Evolutionary conservation across 1,284 basidiomycete species (phyloP).

Genomic region (Tilletia walkeri): DNA sequence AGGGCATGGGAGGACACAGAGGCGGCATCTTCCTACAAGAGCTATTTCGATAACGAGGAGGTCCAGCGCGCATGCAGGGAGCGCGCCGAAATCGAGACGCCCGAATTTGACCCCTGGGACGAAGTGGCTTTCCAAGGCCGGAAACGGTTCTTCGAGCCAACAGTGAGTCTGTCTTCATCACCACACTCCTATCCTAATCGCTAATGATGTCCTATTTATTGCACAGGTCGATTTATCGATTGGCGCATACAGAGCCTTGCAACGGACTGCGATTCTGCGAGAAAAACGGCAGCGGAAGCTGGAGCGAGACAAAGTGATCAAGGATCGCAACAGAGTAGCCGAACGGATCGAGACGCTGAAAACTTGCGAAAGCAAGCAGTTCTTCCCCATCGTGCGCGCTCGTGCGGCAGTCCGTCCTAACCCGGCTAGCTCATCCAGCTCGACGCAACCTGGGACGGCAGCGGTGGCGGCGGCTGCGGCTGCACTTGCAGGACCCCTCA

Average conservation of each 20-base stretch:
- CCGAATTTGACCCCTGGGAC: constrained; percentile 1
- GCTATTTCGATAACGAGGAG: constrained; percentile 14
- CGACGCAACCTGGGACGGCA: background rate
- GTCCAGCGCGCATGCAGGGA: background rate
- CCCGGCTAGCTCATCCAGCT: background rate
- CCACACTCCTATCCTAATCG: background rate
- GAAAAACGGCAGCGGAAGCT: constrained; percentile 13
- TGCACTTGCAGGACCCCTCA: background rate
- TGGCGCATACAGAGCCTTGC: background rate
- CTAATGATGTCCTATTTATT: too few species aligned
- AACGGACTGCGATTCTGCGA: constrained; percentile 5
- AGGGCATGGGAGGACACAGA: constrained; percentile 1
- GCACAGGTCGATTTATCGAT: background rate
- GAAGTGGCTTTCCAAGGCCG: constrained; percentile 1
- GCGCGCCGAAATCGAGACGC: constrained; percentile 12
- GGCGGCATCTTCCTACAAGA: background rate
- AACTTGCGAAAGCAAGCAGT: background rate
- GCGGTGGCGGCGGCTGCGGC: background rate
- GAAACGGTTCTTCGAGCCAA: constrained; percentile 13
- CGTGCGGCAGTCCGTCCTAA: background rate
- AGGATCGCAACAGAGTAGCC: constrained; percentile 11
- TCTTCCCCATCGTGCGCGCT: constrained; percentile 3
- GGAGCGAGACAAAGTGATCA: constrained; percentile 10
- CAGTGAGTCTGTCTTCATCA: background rate
- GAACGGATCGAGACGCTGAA: constrained; percentile 11